These are phyloP conservation scores for Xylariaceae sp. DNA, from an alignment of 2,329 filamentous ascomycete species.

Conservation along the genomic window DNA sequence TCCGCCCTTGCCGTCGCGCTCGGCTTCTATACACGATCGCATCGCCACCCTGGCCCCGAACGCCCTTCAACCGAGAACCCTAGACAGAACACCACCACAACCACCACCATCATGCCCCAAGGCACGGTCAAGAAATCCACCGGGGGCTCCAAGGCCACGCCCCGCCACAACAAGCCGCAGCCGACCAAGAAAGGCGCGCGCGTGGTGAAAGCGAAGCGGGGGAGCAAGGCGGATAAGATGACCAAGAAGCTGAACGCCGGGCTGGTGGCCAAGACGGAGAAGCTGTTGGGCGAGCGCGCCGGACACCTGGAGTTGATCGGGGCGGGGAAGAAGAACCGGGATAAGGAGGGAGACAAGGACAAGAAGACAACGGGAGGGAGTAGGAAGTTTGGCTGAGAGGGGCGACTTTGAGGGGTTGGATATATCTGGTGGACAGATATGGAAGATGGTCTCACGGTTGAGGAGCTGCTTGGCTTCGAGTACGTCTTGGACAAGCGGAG, in stretches of 20 bases:
- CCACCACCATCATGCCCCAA: conserved; percentile 44
- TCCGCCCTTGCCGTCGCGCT: too few species aligned
- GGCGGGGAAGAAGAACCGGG: conserved; percentile 35
- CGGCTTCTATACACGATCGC: too few species aligned
- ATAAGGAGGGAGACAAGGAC: conserved; percentile 30
- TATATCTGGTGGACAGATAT: too few species aligned
- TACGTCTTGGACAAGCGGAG: too few species aligned
- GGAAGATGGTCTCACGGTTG: too few species aligned
- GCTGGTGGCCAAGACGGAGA: conserved; percentile 51
- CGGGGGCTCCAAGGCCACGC: conserved; percentile 34
- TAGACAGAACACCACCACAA: not conserved
- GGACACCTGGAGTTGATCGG: conserved; percentile 57
- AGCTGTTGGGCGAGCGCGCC: conserved; percentile 53
- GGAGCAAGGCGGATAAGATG: conserved; percentile 43
- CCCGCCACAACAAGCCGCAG: conserved; percentile 46
- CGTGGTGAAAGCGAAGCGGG: conserved; percentile 24
- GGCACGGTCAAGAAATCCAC: conserved; percentile 46
- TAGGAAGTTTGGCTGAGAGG: conserved; percentile 50
- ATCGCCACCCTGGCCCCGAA: too few species aligned
- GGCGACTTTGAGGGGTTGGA: too few species aligned
- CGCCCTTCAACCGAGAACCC: too few species aligned
- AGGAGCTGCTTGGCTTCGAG: too few species aligned
- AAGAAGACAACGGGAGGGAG: conserved; percentile 39
- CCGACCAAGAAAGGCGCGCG: conserved; percentile 29
- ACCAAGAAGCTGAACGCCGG: conserved; percentile 53